Evolutionary conservation across 345 rosid species (phyloP).

Genomic region (Geranium brycei): DNA sequence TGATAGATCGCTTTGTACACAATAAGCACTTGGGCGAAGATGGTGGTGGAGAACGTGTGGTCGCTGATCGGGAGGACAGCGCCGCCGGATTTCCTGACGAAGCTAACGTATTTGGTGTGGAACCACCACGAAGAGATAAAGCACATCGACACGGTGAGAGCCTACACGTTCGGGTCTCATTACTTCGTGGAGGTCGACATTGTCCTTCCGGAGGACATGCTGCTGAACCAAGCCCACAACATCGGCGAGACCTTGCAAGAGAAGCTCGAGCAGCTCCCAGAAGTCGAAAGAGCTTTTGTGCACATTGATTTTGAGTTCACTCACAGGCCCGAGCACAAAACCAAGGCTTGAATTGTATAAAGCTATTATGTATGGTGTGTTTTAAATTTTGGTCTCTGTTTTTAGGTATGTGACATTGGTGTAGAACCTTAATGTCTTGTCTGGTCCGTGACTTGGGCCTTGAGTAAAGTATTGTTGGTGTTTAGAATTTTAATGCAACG

Average conservation of each 20-base stretch:
- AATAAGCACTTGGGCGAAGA: slow-evolving; percentile 59
- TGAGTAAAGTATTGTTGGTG: too few species aligned
- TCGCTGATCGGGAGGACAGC: slow-evolving; percentile 62
- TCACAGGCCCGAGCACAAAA: slow-evolving; percentile 66
- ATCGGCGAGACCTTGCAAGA: slow-evolving; percentile 77
- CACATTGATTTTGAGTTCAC: slow-evolving; percentile 76
- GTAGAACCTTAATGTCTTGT: too few species aligned
- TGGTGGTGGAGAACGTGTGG: slow-evolving; percentile 59
- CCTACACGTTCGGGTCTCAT: slow-evolving; percentile 67
- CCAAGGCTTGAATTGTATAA: slow-evolving; percentile 14
- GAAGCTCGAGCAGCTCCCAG: slow-evolving; percentile 72
- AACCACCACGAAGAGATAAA: slow-evolving; percentile 63
- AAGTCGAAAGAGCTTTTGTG: slow-evolving; percentile 76
- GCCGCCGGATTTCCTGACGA: slow-evolving; percentile 68
- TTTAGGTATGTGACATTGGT: too few species aligned
- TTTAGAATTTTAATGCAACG: too few species aligned
- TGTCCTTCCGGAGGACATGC: slow-evolving; percentile 61
- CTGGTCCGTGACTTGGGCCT: too few species aligned
- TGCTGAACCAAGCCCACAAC: slow-evolving; percentile 53
- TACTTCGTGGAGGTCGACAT: slow-evolving; percentile 83
- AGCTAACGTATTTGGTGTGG: slow-evolving; percentile 69
- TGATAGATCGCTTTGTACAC: slow-evolving; percentile 75
- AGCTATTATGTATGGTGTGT: not conserved
- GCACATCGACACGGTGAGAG: slow-evolving; percentile 73
- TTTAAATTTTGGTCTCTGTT: too few species aligned